Evolutionary conservation across 257 asterid genomes (phyloP), one percentile per base, ranked within the genome.

Genomic region (Penstemon barbatus): DNA sequence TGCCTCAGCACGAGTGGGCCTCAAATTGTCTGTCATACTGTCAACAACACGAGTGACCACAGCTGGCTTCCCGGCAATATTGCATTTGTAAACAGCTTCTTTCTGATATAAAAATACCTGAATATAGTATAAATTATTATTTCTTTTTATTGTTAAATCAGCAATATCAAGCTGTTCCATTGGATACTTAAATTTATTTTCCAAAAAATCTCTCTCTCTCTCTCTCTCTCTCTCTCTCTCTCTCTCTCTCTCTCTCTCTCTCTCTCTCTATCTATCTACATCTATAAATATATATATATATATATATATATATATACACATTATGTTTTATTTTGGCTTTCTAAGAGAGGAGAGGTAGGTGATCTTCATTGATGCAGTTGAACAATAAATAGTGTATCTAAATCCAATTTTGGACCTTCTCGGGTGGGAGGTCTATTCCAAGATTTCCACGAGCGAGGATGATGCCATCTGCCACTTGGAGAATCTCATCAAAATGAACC

Each of bases 1-100:
- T 69, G 98, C 98, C 83, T 92, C 98, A 5, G 98, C 98, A 82
- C 98, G 98, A 61, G 98, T 90, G 39, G 97, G 98, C 76, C 98
- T 85, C 72, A 90, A 78, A 72, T 92, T 92, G 85, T 90, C 92
- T 0, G 98, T 90, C 98, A 92, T 92, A 58, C 95, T 86, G 77
- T 90, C 98, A 4, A 92, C 97, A 56, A 92, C 97, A 51, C 98
- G 98, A 56, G 98, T 92, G 63, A 92, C 81, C 50, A 92, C 96
- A 7, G 93, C 91, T 15, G 98, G 98, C 82, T 92, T 92, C 74
- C 98, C 98, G 18, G 93, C 97, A 76, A 86, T 76, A 74, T 92
- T 92, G 74, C 98, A 92, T 81, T 92, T 92, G 83, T 86, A 59
- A 71, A 92, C 76, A 42, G 95, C 95, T 78, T 85, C 91, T 74